A percentile compares a stretch with the other conserved stretches of the same genome.
phyloP scores from a whole-genome alignment of 768 basidiomycete species.

The Rhodotorula sphaerocarpa region DNA sequence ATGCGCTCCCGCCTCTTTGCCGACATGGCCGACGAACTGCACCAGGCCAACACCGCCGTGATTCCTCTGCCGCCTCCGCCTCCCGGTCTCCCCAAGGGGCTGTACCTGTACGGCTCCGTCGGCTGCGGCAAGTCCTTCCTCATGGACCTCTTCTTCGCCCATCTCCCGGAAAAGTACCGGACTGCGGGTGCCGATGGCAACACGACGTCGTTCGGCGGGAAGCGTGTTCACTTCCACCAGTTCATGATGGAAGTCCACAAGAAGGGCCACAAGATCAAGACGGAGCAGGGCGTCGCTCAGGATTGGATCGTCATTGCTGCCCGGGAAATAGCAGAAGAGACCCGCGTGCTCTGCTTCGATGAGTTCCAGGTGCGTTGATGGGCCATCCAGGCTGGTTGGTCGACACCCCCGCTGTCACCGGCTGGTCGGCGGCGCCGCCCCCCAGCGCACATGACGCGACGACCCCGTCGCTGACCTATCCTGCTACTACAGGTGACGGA shows the following conservation, averaged over 20 bases:
- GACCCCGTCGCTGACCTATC: not conserved
- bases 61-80: constrained; percentile 29
- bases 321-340: constrained; percentile 72
- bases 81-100: constrained; percentile 62
- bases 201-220: constrained; percentile 5
- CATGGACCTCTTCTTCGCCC: constrained; percentile 70
- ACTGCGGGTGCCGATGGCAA: constrained; percentile 54
- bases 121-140: constrained; percentile 98
- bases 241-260: constrained; percentile 99
- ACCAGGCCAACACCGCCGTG: constrained; percentile 13
- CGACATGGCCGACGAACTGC: constrained; percentile 22
- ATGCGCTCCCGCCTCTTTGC: constrained; percentile 19
- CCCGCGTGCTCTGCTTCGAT: constrained; percentile 84
- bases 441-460: too few relatives aligned
- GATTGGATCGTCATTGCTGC: constrained; percentile 85
- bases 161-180: constrained; percentile 36
- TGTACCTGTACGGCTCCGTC: constrained; percentile 93
- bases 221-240: constrained; percentile 89
- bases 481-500: constrained; percentile 66
- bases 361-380: constrained; percentile 89
- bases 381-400: not conserved
- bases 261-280: constrained; percentile 72
- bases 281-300: constrained; percentile 56
- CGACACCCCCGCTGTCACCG: too few relatives aligned
- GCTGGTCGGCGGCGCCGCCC: too few relatives aligned